A percentile compares a stretch with the other conserved stretches of the same genome.
These are phyloP conservation scores for Phlebiopsis flavidoalba DNA, from an alignment of 768 basidiomycete species.

Conservation along the genomic window DNA sequence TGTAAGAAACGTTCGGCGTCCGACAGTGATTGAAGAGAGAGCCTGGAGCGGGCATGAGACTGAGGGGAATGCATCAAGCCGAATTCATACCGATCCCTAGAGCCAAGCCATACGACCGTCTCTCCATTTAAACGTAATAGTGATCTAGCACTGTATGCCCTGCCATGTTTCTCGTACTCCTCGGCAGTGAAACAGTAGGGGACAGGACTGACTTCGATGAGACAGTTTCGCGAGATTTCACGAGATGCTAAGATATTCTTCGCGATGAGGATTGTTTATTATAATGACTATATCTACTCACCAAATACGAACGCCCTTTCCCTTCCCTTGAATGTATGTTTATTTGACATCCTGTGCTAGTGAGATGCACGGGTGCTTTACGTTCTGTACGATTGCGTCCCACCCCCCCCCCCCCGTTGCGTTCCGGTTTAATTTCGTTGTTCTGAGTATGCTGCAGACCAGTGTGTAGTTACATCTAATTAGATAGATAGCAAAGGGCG, in stretches of 20 bases:
- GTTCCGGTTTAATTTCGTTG: no score
- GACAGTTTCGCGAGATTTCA: constrained; percentile 50
- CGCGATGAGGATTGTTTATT: neutral
- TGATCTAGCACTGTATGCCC: constrained; percentile 63
- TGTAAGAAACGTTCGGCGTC: constrained; percentile 65
- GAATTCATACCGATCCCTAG: constrained; percentile 63
- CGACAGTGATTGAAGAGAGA: constrained; percentile 80
- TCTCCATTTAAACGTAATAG: constrained; percentile 73
- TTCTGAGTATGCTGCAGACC: neutral
- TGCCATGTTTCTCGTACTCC: constrained; percentile 66
- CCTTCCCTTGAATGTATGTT: constrained; percentile 41
- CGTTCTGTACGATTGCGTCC: neutral
- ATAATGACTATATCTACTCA: constrained; percentile 18
- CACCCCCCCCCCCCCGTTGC: no score
- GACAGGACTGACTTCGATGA: constrained; percentile 85
- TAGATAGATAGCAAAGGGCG: neutral
- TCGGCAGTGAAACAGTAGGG: constrained; percentile 64
- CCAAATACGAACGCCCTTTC: constrained; percentile 66
- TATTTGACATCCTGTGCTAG: constrained; percentile 45
- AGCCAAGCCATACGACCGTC: constrained; percentile 73
- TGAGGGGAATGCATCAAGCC: neutral
- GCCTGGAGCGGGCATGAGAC: constrained; percentile 37
- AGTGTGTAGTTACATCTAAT: neutral
- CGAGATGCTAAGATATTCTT: constrained; percentile 36
- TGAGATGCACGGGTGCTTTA: constrained; percentile 30